Conservation (phyloP, 768 basidiomycete genomes). For the Suillus placidus region DNA sequence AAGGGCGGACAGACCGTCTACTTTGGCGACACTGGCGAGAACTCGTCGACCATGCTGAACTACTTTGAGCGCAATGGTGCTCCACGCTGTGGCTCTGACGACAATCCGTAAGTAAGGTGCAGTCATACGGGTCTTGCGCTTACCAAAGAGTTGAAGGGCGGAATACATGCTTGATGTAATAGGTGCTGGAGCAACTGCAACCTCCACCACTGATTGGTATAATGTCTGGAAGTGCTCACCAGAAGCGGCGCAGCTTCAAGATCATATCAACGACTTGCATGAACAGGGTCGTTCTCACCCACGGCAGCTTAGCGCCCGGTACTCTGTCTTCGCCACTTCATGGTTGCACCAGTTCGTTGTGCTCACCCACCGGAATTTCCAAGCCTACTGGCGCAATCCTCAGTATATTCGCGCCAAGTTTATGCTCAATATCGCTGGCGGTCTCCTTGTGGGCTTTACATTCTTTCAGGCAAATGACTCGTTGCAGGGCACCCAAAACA, state of each 20-base stretch:
- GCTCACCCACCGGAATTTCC: conserved; percentile 47
- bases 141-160: conserved; percentile 42
- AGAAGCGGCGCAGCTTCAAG: conserved; percentile 40
- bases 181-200: conserved; percentile 72
- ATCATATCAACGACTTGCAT: conserved; percentile 50
- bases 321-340: conserved; percentile 52
- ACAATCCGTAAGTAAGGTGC: conserved; percentile 56
- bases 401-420: conserved; percentile 64
- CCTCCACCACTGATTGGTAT: conserved; percentile 59
- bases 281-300: conserved; percentile 47
- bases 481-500: conserved; percentile 64
- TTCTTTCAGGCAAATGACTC: conserved; percentile 59
- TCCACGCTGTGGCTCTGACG: conserved; percentile 56
- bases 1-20: conserved; percentile 77
- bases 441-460: conserved; percentile 64
- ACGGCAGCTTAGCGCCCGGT: conserved; percentile 37
- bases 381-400: conserved; percentile 57
- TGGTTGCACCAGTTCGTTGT: conserved; percentile 52
- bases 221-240: conserved; percentile 57
- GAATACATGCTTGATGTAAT: conserved; percentile 75
- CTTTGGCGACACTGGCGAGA: conserved; percentile 68
- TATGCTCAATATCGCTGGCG: conserved; percentile 52
- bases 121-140: conserved; percentile 50
- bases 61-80: conserved; percentile 79
- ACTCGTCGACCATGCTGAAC: conserved; percentile 61